Evolutionary conservation across 73 alveolate genomes (phyloP).

Genomic region (Paramecium tetraurelia): DNA sequence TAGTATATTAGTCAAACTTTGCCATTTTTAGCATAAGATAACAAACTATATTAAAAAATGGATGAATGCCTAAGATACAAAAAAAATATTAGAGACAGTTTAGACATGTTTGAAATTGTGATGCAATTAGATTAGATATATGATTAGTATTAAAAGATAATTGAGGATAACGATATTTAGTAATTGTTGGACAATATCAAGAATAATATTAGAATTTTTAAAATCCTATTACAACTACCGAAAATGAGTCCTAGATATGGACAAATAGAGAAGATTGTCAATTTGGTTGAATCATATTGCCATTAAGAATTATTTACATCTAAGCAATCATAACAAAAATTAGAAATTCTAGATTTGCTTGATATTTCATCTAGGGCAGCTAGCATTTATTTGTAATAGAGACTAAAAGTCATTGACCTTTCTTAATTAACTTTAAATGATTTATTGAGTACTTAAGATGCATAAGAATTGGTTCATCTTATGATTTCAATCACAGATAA

Average conservation of each 20-base stretch:
- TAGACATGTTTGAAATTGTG: conserved; percentile 35
- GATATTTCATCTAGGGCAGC: conserved; percentile 37
- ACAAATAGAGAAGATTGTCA: background rate
- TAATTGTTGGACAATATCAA: background rate
- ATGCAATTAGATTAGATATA: conserved; percentile 10
- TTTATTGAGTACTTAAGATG: background rate
- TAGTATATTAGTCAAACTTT: background rate
- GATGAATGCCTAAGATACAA: conserved; percentile 35
- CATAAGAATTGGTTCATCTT: background rate
- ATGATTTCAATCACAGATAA: background rate
- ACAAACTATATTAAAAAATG: background rate
- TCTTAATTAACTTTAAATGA: background rate
- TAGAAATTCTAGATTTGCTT: background rate
- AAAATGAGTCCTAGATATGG: conserved; percentile 49
- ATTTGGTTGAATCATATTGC: background rate
- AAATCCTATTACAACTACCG: background rate
- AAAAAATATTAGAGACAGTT: background rate
- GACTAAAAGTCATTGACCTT: background rate
- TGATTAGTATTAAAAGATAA: background rate
- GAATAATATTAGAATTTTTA: background rate
- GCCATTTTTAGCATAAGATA: background rate
- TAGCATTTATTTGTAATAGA: background rate
- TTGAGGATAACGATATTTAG: background rate
- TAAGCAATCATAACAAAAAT: background rate
- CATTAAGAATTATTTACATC: background rate